Base-by-base conservation (phyloP, 148 eudicot genomes). In the Tetragonia tetragonoides region DNA sequence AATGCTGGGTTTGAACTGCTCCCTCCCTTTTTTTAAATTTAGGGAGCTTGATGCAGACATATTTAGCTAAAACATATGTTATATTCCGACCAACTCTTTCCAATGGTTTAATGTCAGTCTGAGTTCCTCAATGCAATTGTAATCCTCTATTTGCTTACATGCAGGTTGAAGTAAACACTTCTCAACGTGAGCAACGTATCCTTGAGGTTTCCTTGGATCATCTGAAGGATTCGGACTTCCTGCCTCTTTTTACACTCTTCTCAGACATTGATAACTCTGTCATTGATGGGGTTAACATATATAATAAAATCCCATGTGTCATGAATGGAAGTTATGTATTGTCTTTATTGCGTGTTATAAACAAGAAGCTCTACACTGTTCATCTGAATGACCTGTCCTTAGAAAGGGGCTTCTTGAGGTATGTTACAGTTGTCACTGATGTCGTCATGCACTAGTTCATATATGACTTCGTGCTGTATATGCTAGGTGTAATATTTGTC, bases 401-500 rank as follows among this genome's bases (percentile, higher is more conserved):
- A 53, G 75, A 71, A 62, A 79, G 78, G 76, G 88, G 81, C 68
- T 76, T 87, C 82, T 78, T 87, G 63, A 72, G 91, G 91, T 90
- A 76, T 64, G 66, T 62, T n/a, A 49, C 74, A 76, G 76, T 64
- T 12, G 1, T 1, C 0, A 28, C 34, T 28, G 34, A 28, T 28
- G 34, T 28, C 34, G 34, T 28, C 34, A 28, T 28, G 34, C 34
- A 28, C 34, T 28, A 54, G 15, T 54, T 54, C 59, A 54, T 17
- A 9, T 0, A 54, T 54, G 59, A 54, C 11, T 54, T 17, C 18
- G 16, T 46, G 11, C 15, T 10, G 15, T 54, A 17, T 54, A 10
- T 7, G 4, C 16, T 10, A 54, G 59, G 53, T 7, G 8, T 7
- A 12, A 49, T 49, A 49, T 49, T 49, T 49, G 53, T 12, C 12